phyloP scores from a whole-genome alignment of 2,329 filamentous ascomycete genomes.

The Aspergillus jensenii region DNA sequence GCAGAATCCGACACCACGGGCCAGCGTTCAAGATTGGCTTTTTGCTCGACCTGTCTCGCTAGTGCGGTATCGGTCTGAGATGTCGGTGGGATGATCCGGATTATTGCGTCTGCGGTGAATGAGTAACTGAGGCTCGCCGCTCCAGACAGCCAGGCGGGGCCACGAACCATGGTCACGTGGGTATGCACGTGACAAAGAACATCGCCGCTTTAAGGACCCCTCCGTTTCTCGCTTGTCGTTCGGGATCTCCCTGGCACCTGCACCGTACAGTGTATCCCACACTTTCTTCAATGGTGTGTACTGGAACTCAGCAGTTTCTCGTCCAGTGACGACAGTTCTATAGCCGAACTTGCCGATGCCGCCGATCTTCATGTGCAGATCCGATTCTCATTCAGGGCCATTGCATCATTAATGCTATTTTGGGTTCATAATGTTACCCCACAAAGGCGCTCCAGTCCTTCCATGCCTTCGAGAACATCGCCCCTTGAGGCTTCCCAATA shows the following conservation, averaged over 20 bases:
- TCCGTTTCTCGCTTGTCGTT: too few species aligned
- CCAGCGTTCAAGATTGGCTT: neutral
- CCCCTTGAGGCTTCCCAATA: neutral
- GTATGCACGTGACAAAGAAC: neutral
- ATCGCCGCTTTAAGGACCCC: neutral
- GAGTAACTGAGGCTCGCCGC: neutral
- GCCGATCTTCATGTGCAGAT: neutral
- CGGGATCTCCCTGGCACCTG: too few species aligned
- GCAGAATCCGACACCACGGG: neutral
- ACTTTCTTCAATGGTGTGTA: too few species aligned
- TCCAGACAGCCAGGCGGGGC: neutral
- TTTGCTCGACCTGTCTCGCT: neutral
- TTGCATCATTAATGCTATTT: constrained; percentile 2
- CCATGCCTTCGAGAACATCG: constrained; percentile 2
- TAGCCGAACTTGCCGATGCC: neutral
- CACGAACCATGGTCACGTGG: neutral
- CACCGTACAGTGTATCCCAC: too few species aligned
- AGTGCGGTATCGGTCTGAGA: neutral
- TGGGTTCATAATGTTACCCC: neutral
- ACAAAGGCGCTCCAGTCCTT: neutral
- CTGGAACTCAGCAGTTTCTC: neutral
- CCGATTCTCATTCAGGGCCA: neutral
- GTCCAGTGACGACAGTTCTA: neutral
- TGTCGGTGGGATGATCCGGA: constrained; percentile 8
- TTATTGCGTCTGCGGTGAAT: neutral